Evolutionary conservation across 2,329 filamentous ascomycete genomes (phyloP), one percentile per base, ranked within the genome.

Genomic region (Ascomycota sp.): DNA sequence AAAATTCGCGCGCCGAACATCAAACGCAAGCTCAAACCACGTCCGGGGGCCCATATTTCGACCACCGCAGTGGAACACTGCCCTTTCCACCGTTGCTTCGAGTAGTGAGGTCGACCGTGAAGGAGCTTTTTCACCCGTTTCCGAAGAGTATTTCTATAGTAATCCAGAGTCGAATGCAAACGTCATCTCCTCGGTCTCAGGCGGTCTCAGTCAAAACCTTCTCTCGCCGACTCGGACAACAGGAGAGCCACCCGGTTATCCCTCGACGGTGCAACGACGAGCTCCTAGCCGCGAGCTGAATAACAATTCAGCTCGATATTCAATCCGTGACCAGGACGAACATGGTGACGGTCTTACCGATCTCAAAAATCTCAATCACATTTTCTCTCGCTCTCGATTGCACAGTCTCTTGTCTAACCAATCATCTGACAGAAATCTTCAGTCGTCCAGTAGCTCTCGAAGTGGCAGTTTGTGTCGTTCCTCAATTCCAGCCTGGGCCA

Each of bases 261-360:
- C 66, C 0, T 51, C 55, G 29, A 53, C 62, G 2, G 54, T 54
- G 8, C 59, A 60, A 41, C 44, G 52, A 34, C 56, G 61, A 42
- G 52, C 43, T 29, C 36, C 51, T 35, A 38, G 50, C 39, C 50
- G 55, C 38, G 50, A 52, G 36, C 38, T 46, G 30, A 41, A 44
- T 25, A 41, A 55, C 40, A 41, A 56, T 42, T 54, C 54, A 24
- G 41, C 48, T 7, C 61, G 58, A 30, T 54, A n/a, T n/a, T n/a
- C 63, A 25, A 55, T 75, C 29, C 60, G 61, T 13, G 61, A 75
- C 39, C 61, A 67, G 37, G 71, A 76, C 40, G 72, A 76, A 46
- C 57, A 75, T 41, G 69, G 70, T 4, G 72, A 76, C 43, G 68
- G 68, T 2, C 55, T 76, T 21, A 64, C 67, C 6, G 70, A 75